Conservation (phyloP, 345 rosid species). For the Citrus reticulata region DNA sequence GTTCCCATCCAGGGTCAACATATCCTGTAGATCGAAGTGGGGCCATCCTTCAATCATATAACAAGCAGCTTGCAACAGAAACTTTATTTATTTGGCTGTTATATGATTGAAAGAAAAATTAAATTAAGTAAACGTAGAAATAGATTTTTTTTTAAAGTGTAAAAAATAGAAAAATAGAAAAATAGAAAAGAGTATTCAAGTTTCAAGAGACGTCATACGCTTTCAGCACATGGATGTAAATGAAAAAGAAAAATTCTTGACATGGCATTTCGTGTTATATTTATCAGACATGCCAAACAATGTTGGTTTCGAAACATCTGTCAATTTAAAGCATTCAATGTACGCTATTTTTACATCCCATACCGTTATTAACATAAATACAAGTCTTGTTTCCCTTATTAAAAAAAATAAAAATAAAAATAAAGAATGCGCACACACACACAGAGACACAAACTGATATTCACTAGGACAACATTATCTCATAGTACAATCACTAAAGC, state of each 20-base stretch:
- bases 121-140: neutral
- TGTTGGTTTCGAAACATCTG: neutral
- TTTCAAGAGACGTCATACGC: neutral
- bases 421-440: neutral
- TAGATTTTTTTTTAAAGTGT: too few species aligned
- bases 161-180: neutral
- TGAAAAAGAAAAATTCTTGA: neutral
- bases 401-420: neutral
- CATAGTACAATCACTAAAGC: neutral
- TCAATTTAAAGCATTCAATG: neutral
- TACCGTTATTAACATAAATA: neutral
- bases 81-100: conserved; percentile 19
- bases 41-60: conserved; percentile 54
- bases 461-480: neutral
- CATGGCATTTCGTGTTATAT: neutral
- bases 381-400: neutral
- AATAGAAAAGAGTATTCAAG: neutral
- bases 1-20: conserved; percentile 87
- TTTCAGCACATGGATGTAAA: neutral
- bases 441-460: neutral
- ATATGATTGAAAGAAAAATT: neutral
- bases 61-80: conserved; percentile 3
- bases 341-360: neutral
- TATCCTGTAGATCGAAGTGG: conserved; percentile 53
- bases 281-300: neutral